Percentiles rank a stretch among this genome's conserved stretches.
phyloP scores from a whole-genome alignment of 140 eudicot genomes.

The Flaveria floridana region DNA sequence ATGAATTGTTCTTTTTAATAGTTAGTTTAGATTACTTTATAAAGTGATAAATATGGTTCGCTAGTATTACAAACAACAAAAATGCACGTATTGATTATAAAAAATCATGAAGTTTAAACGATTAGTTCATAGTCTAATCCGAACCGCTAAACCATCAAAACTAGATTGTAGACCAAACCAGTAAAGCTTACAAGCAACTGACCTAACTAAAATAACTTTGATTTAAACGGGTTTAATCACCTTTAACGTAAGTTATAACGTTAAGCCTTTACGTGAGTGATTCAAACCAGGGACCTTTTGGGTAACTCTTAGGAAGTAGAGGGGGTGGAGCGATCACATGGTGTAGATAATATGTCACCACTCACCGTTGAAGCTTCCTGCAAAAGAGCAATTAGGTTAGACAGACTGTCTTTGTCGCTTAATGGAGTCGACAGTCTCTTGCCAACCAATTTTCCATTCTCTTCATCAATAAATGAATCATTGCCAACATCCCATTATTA shows the following conservation, averaged over 20 bases:
- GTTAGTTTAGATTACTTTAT: no score
- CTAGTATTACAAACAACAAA: no score
- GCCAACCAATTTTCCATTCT: constrained; percentile 37
- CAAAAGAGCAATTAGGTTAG: constrained; percentile 31
- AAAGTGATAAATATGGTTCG: no score
- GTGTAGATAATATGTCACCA: constrained; percentile 27
- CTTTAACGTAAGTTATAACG: no score
- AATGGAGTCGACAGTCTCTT: constrained; percentile 41
- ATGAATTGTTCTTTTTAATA: no score
- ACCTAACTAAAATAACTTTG: not conserved
- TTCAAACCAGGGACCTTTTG: constrained; percentile 10
- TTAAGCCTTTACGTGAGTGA: not conserved
- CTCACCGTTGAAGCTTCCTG: constrained; percentile 20
- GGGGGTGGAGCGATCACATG: not conserved
- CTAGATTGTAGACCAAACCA: no score
- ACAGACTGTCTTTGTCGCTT: constrained; percentile 60
- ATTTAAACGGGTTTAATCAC: not conserved
- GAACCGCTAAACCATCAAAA: no score
- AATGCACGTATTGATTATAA: no score
- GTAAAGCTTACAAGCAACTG: no score
- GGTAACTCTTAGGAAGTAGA: not conserved
- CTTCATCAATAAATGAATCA: no score
- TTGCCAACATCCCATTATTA: not conserved
- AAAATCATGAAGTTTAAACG: no score
- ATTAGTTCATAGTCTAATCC: no score